These are phyloP conservation scores for Pseudocohnilembus persalinus DNA, from an alignment of 169 alveolate species.

Conservation along the genomic window DNA sequence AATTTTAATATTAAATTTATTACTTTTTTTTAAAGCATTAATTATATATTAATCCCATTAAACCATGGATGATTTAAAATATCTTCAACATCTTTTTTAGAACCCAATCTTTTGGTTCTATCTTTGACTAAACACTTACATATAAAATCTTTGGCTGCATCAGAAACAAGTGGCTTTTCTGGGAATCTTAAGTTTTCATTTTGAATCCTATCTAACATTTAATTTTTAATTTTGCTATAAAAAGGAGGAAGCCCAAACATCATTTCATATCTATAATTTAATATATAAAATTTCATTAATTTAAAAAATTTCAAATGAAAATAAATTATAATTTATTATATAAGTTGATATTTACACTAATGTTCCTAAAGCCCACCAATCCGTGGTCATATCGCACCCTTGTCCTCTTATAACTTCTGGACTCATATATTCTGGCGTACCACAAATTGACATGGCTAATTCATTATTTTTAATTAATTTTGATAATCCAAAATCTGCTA, in stretches of 20 bases:
- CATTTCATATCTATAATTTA: constrained; percentile 60
- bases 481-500: constrained; percentile 84
- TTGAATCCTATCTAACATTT: constrained; percentile 64
- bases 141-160: constrained; percentile 53
- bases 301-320: not conserved
- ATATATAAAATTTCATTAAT: constrained; percentile 1
- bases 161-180: constrained; percentile 50
- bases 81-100: constrained; percentile 42
- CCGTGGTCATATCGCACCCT: constrained; percentile 79
- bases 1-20: too few species aligned
- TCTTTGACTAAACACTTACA: constrained; percentile 35
- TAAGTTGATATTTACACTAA: constrained; percentile 51
- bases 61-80: constrained; percentile 48
- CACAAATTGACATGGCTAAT: constrained; percentile 77
- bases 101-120: constrained; percentile 41
- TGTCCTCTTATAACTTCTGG: constrained; percentile 85
- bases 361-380: constrained; percentile 85
- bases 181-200: constrained; percentile 70
- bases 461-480: constrained; percentile 59
- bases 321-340: too few species aligned
- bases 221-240: constrained; percentile 59
- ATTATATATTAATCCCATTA: not conserved
- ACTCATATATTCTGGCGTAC: constrained; percentile 87
- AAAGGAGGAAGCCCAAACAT: constrained; percentile 79
- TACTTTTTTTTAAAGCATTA: not conserved